Base-by-base conservation (phyloP, 495 filamentous ascomycete species). In the Penicillium cinerascens region DNA sequence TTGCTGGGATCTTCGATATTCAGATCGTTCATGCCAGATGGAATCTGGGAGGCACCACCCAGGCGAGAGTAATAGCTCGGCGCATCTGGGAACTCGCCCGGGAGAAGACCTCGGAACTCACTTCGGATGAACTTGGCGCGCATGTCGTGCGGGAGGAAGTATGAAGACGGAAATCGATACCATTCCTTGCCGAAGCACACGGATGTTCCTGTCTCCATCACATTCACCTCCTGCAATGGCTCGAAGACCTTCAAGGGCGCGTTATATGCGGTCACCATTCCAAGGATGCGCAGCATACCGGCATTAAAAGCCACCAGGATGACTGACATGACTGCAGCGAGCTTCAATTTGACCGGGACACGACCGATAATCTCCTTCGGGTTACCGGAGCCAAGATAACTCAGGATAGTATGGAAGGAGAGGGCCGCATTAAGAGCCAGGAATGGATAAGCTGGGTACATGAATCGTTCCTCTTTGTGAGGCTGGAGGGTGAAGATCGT, bases 391-490 rank as follows among this genome's bases (percentile, higher is more conserved):
- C 90, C 88, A 44, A 95, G 70, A 42, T 86, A 82, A 23, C 82
- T 71, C 6, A 96, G 78, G 0, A 92, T 64, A 51, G 88, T 84
- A 67, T 97, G 90, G 43, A 93, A 74, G 1, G 90, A 74, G 44
- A 96, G 72, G n/a, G 91, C 89, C 11, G 92, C 92, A 70, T 93
- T 93, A 22, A 97, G 77, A n/a, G 87, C 90, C 21, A 99, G 78
- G 46, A 90, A 87, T 8, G 95, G 93, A 66, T 99, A 99, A 20
- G 85, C 86, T 0, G 92, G 92, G 67, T 95, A 97, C 91, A 99
- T 97, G 74, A 99, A 99, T 7, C 95, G 78, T 64, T 99, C 95
- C 68, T 99, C 95, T 61, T 99, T 99, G 77, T 99, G 95, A 17
- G 93, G 86, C 64, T 97, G 93, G 9, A 85, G 64, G 3, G 89